Evolutionary conservation across 2,329 filamentous ascomycete genomes (phyloP).

Genomic region (Fusarium brevicatenulatum): DNA sequence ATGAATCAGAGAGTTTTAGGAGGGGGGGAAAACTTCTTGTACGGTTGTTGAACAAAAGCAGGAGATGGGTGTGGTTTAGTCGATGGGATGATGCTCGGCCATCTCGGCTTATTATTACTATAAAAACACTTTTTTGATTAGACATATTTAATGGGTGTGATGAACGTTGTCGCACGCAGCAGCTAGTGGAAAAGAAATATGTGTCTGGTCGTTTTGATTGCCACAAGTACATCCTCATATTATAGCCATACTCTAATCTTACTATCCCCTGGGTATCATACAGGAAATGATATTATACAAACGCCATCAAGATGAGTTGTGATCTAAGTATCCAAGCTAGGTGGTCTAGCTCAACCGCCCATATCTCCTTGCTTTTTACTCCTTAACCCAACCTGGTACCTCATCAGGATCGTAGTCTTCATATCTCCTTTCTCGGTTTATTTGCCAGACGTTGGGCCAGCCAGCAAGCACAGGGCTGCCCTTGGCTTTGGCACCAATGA

Average conservation of each 20-base stretch:
- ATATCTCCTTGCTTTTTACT: slow-evolving; percentile 23
- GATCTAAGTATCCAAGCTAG: slow-evolving; percentile 9
- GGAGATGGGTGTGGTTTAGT: slow-evolving; percentile 22
- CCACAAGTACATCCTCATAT: not conserved
- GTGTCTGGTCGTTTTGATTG: slow-evolving; percentile 27
- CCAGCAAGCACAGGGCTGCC: slow-evolving; percentile 73
- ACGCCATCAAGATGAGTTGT: slow-evolving; percentile 11
- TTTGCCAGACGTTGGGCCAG: slow-evolving; percentile 79
- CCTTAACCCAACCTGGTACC: slow-evolving; percentile 80
- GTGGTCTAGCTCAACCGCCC: not conserved
- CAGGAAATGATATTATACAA: slow-evolving; percentile 22
- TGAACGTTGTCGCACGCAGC: slow-evolving; percentile 21
- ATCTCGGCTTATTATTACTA: slow-evolving; percentile 28
- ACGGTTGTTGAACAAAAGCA: slow-evolving; percentile 18
- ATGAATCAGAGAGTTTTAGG: slow-evolving; percentile 30
- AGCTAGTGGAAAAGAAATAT: slow-evolving; percentile 25
- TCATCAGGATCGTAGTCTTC: slow-evolving; percentile 69
- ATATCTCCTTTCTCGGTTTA: slow-evolving; percentile 69
- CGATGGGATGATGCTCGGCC: slow-evolving; percentile 29
- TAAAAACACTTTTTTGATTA: slow-evolving; percentile 38
- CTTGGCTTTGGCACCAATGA: slow-evolving; percentile 78
- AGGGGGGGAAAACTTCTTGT: slow-evolving; percentile 6
- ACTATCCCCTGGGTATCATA: slow-evolving; percentile 36
- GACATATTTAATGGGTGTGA: slow-evolving; percentile 38
- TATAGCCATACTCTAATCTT: slow-evolving; percentile 1